Base-by-base conservation (phyloP, 352 stramenopile genomes). In the Sclerospora graminicola region DNA sequence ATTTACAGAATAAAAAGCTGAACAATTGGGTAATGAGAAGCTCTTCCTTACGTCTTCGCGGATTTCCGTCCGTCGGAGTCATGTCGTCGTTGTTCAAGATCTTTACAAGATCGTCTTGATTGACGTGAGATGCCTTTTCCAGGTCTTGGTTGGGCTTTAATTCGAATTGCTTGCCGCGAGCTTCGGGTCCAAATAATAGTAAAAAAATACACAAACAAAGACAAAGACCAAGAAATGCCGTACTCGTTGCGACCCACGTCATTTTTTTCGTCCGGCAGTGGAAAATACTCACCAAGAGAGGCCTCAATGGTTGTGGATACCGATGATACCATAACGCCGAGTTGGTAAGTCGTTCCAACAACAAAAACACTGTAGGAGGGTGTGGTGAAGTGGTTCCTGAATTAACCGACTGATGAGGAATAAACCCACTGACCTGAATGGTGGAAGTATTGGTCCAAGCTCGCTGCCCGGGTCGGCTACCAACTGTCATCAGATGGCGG, bases 261-360 rank as follows among this genome's bases (percentile, higher is more conserved):
- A 4, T 54, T 36, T 6, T 43, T 23, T 0, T 41, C 52, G 15
- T 63, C 59, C 14, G 58, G 52, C 7, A 81, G 42, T 16, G 64
- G 68, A 47, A 64, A 81, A 30, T n/a, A n/a, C n/a, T n/a, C n/a
- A n/a, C n/a, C n/a, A n/a, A n/a, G n/a, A n/a, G n/a, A n/a, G n/a
- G n/a, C 45, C 38, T 81, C 68, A 24, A 81, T 77, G 6, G 64
- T 77, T 16, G 65, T 63, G 13, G 68, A 60, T 4, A 65, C 54
- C 0, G 68, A 72, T 28, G 68, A 74, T 48, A 75, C 60, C 23
- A 81, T 35, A 45, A 74, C 77, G 33, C 68, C 68, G 13, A 81
- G 65, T 21, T 81, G 68, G 34, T 81, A 81, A 0, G 60, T n/a
- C n/a, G n/a, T n/a, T n/a, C n/a, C n/a, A n/a, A n/a, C n/a, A n/a